Base-by-base conservation (phyloP, 331 rosid genomes). In the Phaseolus coccineus region DNA sequence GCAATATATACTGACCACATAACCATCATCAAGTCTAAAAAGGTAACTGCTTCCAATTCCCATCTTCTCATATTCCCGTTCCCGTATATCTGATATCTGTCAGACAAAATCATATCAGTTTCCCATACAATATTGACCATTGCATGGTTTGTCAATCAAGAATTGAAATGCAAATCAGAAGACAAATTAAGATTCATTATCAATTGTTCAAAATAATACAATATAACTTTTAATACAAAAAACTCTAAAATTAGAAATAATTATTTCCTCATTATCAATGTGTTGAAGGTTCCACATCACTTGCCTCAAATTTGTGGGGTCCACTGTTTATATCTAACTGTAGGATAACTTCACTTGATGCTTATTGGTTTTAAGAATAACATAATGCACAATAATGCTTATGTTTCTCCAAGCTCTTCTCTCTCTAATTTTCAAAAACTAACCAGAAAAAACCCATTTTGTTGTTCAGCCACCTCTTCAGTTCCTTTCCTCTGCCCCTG, bases 41-140 rank as follows among this genome's bases (percentile, higher is more conserved):
- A 96, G 97, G 86, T 96, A 96, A 78, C 99, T 96, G 92, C 98
- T 91, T 66, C 99, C 99, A 73, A 96, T 96, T 86, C 98, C 99
- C 89, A 87, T 91, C 92, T 87, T 96, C 88, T 96, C 98, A 14
- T 96, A 93, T 11, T 87, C 96, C 31, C 91, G 89, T 82, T 96
- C 99, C 3, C 98, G 96, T 80, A 93, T 91, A 83, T 96, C 99
- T 59, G 99, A 96, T 87, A 96, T 93, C 99, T 96, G 91, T 6
- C 53, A 81, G 16, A 71, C 25, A 82, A 67, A n/a, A 61, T 44
- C 27, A 53, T 64, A 78, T 25, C 22, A 40, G 44, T 52, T 78
- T 77, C 55, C 59, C 42, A 57, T 39, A 73, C 42, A 56, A 55
- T 15, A 15, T 31, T 74, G 64, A 57, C 16, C 40, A 27, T 16